A percentile compares a stretch with the other conserved stretches of the same genome.
Evolutionary conservation across 2,329 filamentous ascomycete genomes (phyloP).

Genomic region (Cadophora gregata): DNA sequence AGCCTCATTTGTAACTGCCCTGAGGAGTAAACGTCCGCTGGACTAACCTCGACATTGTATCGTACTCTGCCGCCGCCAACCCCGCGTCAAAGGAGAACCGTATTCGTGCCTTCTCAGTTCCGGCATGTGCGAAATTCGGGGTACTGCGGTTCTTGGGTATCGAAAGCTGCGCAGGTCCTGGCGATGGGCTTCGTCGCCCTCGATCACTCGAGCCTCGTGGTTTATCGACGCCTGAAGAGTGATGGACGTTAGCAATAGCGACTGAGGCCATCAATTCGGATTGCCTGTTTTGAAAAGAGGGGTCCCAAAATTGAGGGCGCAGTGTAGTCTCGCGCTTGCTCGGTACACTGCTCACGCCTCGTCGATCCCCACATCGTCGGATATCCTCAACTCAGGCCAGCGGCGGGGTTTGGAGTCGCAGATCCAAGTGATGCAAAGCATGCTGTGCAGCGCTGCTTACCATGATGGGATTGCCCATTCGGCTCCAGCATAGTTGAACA

Average conservation of each 20-base stretch:
- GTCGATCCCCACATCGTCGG: slow-evolving; percentile 24
- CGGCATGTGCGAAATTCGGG: slow-evolving; percentile 36
- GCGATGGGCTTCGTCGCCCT: slow-evolving; percentile 32
- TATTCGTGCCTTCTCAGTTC: slow-evolving; percentile 64
- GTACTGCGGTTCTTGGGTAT: slow-evolving; percentile 71
- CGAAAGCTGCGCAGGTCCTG: slow-evolving; percentile 34
- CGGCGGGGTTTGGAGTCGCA: neutral
- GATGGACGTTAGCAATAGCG: slow-evolving; percentile 26
- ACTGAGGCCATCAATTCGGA: neutral
- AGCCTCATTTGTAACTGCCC: slow-evolving; percentile 24
- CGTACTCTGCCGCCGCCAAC: slow-evolving; percentile 62
- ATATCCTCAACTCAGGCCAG: neutral
- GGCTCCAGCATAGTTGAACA: slow-evolving; percentile 44
- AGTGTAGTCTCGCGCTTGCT: slow-evolving; percentile 30
- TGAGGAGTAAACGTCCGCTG: neutral
- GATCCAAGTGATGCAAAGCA: slow-evolving; percentile 20
- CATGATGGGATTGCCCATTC: slow-evolving; percentile 43
- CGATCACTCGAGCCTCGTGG: slow-evolving; percentile 31
- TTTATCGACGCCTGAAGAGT: slow-evolving; percentile 38
- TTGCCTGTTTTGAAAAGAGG: slow-evolving; percentile 14
- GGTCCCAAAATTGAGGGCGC: slow-evolving; percentile 11
- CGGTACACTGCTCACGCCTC: slow-evolving; percentile 20
- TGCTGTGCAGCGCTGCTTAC: slow-evolving; percentile 33
- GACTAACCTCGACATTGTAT: slow-evolving; percentile 76
- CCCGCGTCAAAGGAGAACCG: slow-evolving; percentile 81